Conservation (phyloP, 1,139 yeast genomes). For the Yamadazyma triangularis region DNA sequence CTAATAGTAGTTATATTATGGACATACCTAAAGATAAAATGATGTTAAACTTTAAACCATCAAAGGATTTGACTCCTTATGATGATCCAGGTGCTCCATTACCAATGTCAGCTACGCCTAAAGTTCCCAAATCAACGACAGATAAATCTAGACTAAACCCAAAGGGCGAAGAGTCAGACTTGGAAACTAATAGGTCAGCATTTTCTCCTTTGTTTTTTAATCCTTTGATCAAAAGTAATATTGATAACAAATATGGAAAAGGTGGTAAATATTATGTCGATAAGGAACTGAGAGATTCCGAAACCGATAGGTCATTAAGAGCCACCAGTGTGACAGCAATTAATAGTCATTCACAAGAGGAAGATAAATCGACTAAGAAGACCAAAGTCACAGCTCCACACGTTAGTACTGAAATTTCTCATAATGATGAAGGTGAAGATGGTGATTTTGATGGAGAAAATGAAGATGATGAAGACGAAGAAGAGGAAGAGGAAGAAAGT, state of each 20-base stretch:
- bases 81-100: constrained; percentile 81
- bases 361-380: constrained; percentile 12
- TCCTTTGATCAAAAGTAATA: constrained; percentile 67
- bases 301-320: constrained; percentile 21
- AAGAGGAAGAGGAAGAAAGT: constrained; percentile 26
- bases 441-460: constrained; percentile 10
- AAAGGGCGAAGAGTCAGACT: constrained; percentile 7
- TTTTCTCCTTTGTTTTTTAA: constrained; percentile 80
- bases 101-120: constrained; percentile 60
- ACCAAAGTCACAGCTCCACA: constrained; percentile 11
- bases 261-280: constrained; percentile 81
- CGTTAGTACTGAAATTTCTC: constrained; percentile 3
- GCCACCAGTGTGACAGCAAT: constrained; percentile 43
- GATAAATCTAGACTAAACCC: constrained; percentile 13
- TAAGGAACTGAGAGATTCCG: constrained; percentile 19
- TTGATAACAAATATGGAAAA: constrained; percentile 76
- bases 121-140: constrained; percentile 22
- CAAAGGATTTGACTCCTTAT: constrained; percentile 43
- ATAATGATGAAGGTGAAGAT: constrained; percentile 3
- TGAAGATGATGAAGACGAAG: constrained; percentile 10
- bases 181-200: constrained; percentile 35
- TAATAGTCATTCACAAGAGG: constrained; percentile 11
- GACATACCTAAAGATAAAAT: constrained; percentile 60
- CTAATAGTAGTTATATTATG: constrained; percentile 10
- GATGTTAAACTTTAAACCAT: constrained; percentile 28